Evolutionary conservation across 176 grass and related monocot species (phyloP).

Genomic region (Cymbopogon citratus): DNA sequence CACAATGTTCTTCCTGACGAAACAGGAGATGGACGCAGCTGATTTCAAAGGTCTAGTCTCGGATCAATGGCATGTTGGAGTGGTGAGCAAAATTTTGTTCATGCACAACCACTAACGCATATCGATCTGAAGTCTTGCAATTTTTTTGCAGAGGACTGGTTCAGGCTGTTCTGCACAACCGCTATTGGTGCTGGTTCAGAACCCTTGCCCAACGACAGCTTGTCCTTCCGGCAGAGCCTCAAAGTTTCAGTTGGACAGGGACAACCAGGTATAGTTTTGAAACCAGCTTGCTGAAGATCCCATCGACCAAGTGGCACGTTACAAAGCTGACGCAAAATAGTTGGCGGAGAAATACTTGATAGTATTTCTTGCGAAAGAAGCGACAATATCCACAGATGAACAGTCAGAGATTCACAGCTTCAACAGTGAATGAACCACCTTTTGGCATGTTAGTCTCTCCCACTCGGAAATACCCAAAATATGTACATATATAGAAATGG

Average conservation of each 20-base stretch:
- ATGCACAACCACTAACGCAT: background rate
- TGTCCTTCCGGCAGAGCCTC: background rate
- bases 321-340: background rate
- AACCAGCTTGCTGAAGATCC: background rate
- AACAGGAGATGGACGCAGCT: constrained; percentile 75
- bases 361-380: constrained; percentile 2
- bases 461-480: background rate
- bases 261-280: constrained; percentile 20
- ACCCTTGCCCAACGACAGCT: constrained; percentile 39
- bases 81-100: constrained; percentile 48
- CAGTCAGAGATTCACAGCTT: background rate
- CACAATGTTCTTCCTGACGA: background rate
- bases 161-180: constrained; percentile 41
- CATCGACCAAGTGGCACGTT: constrained; percentile 15
- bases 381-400: background rate
- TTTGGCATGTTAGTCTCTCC: background rate
- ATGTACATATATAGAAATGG: constrained; percentile 5
- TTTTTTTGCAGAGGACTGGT: constrained; percentile 52
- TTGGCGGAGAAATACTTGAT: constrained; percentile 22
- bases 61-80: constrained; percentile 90
- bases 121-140: constrained; percentile 10
- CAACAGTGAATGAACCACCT: background rate
- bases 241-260: constrained; percentile 26
- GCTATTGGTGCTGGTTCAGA: constrained; percentile 73
- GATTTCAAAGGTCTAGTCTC: constrained; percentile 76